Percentiles rank a stretch among this genome's conserved stretches.
These are phyloP conservation scores for Hypoxylon sp. DNA, from an alignment of 2,329 filamentous ascomycete species.

Conservation along the genomic window DNA sequence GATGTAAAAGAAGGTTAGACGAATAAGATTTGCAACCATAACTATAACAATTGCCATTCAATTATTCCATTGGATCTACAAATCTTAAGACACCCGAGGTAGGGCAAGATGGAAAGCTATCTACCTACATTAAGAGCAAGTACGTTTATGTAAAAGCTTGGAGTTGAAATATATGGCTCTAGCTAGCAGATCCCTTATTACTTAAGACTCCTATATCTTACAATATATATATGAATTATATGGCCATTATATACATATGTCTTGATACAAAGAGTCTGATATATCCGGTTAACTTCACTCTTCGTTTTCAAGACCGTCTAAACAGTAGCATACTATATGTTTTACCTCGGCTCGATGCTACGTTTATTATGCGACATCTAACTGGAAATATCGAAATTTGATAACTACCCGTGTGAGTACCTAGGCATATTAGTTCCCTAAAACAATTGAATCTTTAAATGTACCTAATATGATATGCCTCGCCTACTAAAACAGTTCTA, in stretches of 20 bases:
- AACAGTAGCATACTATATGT: neutral
- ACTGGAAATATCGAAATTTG: neutral
- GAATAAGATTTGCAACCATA: neutral
- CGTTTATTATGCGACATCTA: neutral
- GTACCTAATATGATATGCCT: neutral
- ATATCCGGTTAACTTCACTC: too few relatives aligned
- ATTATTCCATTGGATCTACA: neutral
- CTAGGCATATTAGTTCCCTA: neutral
- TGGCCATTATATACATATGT: too few relatives aligned
- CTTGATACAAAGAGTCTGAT: too few relatives aligned
- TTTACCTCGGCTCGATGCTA: neutral
- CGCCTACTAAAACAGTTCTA: neutral
- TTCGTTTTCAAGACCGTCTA: too few relatives aligned
- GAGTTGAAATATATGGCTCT: neutral
- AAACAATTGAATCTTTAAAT: too few relatives aligned
- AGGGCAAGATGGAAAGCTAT: neutral
- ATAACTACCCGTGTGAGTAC: neutral
- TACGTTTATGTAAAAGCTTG: neutral
- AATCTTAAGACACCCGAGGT: neutral
- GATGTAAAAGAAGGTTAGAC: neutral
- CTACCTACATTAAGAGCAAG: neutral
- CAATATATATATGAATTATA: too few relatives aligned
- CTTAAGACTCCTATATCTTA: too few relatives aligned
- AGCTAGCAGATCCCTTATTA: too few relatives aligned
- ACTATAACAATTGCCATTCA: neutral